Evolutionary conservation across 176 grass and related monocot species (phyloP).

Genomic region (Areca catechu): DNA sequence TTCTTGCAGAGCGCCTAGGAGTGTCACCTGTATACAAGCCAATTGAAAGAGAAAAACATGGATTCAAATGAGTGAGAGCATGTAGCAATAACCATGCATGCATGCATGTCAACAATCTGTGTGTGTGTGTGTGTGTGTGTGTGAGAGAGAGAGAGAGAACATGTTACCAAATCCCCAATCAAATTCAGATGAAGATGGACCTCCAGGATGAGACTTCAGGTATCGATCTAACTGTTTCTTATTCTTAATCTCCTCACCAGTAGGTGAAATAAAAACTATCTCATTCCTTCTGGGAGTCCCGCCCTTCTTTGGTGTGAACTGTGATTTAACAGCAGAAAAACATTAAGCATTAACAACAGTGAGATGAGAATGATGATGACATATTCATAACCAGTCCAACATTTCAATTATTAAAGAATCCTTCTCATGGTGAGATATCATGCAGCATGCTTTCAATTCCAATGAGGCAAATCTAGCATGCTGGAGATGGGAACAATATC

Average conservation of each 20-base stretch:
- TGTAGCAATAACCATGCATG: no score
- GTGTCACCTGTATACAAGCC: conserved; percentile 63
- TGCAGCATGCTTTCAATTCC: no score
- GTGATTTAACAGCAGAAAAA: conserved; percentile 18
- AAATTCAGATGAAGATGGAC: conserved; percentile 65
- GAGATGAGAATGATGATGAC: no score
- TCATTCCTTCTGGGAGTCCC: conserved; percentile 40
- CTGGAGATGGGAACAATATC: no score
- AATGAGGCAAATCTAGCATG: no score
- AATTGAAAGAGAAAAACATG: conserved; percentile 10
- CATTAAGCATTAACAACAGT: not conserved
- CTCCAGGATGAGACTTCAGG: conserved; percentile 67
- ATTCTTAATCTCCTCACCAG: conserved; percentile 85
- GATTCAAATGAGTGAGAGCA: not conserved
- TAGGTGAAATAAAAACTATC: conserved; percentile 84
- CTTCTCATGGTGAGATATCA: no score
- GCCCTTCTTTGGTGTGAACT: conserved; percentile 65
- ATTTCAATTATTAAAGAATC: no score
- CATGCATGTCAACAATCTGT: no score
- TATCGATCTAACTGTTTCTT: conserved; percentile 79
- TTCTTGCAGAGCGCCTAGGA: conserved; percentile 77
- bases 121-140: not conserved
- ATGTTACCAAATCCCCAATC: conserved; percentile 83
- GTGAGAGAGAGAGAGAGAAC: conserved; percentile 7
- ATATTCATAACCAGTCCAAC: no score